phyloP scores from a whole-genome alignment of 768 basidiomycete species.

The Suillus paluster region DNA sequence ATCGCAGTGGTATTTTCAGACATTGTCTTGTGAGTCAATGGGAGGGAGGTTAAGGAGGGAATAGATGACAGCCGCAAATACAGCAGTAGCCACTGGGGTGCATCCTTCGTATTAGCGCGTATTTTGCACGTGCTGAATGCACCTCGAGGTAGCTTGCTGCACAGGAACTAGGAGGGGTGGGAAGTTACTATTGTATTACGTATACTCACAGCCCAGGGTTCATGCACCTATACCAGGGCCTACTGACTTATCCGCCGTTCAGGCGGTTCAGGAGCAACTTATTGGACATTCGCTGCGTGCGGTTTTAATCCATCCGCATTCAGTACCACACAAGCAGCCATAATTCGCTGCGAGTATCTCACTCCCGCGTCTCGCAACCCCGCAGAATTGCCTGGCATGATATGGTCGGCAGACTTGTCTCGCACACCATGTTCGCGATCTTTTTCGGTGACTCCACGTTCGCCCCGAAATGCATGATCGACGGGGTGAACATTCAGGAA shows the following conservation, averaged over 20 bases:
- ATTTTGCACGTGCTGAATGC: no score
- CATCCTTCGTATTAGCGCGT: no score
- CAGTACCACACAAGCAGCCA: constrained; percentile 82
- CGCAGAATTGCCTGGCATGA: constrained; percentile 84
- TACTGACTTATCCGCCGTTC: no score
- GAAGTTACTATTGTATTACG: no score
- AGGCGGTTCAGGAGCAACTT: constrained; percentile 93
- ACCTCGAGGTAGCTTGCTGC: no score
- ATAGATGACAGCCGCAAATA: no score
- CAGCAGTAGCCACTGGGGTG: no score
- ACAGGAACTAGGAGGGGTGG: no score
- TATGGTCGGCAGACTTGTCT: constrained; percentile 91
- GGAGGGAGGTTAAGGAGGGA: no score
- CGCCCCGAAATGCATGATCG: constrained; percentile 89
- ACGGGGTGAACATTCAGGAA: constrained; percentile 91
- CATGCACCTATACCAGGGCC: no score
- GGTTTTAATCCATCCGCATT: constrained; percentile 88
- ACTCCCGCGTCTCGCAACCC: constrained; percentile 61
- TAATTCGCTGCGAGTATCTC: constrained; percentile 91
- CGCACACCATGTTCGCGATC: constrained; percentile 90
- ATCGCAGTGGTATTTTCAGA: background rate
- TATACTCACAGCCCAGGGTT: no score
- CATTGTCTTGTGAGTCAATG: no score
- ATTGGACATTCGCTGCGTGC: constrained; percentile 90
- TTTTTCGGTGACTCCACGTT: constrained; percentile 92